Percentiles rank a stretch among this genome's conserved stretches.
Evolutionary conservation across 2,329 filamentous ascomycete genomes (phyloP).

Genomic region (Emmonsiellopsis sp.): DNA sequence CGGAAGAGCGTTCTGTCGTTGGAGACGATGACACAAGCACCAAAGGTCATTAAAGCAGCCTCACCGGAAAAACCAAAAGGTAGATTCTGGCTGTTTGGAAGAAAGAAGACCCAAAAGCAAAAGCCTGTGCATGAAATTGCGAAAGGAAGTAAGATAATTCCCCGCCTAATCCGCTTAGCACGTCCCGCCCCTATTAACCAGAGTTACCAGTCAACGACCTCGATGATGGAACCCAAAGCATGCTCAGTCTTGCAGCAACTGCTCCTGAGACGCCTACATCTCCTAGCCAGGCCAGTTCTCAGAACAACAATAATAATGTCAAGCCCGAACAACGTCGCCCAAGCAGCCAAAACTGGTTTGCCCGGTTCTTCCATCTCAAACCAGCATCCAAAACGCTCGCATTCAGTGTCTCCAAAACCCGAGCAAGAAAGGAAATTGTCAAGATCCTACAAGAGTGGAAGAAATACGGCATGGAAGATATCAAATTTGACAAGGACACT

Average conservation of each 20-base stretch:
- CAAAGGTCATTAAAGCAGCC: background rate
- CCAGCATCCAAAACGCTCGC: slow-evolving; percentile 68
- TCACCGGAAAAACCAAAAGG: slow-evolving; percentile 17
- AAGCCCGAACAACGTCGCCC: background rate
- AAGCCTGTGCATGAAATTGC: slow-evolving; percentile 21
- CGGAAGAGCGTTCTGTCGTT: background rate
- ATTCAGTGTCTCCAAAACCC: slow-evolving; percentile 61
- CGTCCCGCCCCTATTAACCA: background rate
- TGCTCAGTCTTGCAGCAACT: slow-evolving; percentile 7
- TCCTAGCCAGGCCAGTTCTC: background rate
- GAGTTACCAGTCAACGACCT: slow-evolving; percentile 11
- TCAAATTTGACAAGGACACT: slow-evolving; percentile 67
- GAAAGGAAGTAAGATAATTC: slow-evolving; percentile 28
- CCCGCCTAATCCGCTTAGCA: background rate
- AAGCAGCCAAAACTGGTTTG: slow-evolving; percentile 65
- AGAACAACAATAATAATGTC: background rate
- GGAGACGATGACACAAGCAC: background rate
- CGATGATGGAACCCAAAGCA: slow-evolving; percentile 12
- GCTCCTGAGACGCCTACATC: background rate
- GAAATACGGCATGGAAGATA: slow-evolving; percentile 68
- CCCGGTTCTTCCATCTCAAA: slow-evolving; percentile 80
- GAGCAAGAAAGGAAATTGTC: slow-evolving; percentile 67
- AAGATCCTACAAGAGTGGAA: slow-evolving; percentile 70
- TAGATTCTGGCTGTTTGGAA: slow-evolving; percentile 42
- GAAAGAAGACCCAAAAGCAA: slow-evolving; percentile 34